These are phyloP conservation scores for Oryza australiensis DNA, from an alignment of 176 grass and related monocot species.

Conservation along the genomic window DNA sequence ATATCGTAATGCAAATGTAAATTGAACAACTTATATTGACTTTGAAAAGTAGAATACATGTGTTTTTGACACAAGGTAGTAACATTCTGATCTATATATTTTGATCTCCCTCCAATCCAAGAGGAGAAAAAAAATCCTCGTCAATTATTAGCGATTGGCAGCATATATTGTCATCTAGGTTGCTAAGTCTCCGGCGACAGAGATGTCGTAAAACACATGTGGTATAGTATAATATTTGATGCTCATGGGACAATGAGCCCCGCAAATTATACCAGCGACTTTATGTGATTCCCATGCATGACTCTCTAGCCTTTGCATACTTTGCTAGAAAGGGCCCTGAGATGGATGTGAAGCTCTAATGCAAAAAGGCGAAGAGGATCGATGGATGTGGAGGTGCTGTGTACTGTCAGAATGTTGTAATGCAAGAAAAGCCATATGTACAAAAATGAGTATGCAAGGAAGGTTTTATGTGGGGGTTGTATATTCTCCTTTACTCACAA, in stretches of 20 bases:
- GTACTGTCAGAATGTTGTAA: constrained; percentile 51
- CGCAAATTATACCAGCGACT: constrained; percentile 40
- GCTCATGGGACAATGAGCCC: constrained; percentile 38
- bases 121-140: background rate
- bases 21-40: background rate
- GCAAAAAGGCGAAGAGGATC: constrained; percentile 36
- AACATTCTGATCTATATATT: background rate
- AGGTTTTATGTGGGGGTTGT: constrained; percentile 67
- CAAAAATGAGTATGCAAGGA: constrained; percentile 45
- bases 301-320: background rate
- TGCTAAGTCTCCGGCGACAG: background rate
- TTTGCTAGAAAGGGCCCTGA: constrained; percentile 21
- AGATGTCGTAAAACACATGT: constrained; percentile 36
- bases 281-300: constrained; percentile 51
- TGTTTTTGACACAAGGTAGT: background rate
- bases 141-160: background rate
- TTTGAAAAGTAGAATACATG: background rate
- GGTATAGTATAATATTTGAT: constrained; percentile 42
- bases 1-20: background rate
- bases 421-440: background rate
- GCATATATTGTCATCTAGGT: background rate
- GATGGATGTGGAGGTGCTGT: background rate
- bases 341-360: constrained; percentile 15
- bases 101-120: background rate
- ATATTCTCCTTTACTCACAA: constrained; percentile 51